phyloP scores from a whole-genome alignment of 2,329 filamentous ascomycete species.

The Coniochaeta ligniaria region DNA sequence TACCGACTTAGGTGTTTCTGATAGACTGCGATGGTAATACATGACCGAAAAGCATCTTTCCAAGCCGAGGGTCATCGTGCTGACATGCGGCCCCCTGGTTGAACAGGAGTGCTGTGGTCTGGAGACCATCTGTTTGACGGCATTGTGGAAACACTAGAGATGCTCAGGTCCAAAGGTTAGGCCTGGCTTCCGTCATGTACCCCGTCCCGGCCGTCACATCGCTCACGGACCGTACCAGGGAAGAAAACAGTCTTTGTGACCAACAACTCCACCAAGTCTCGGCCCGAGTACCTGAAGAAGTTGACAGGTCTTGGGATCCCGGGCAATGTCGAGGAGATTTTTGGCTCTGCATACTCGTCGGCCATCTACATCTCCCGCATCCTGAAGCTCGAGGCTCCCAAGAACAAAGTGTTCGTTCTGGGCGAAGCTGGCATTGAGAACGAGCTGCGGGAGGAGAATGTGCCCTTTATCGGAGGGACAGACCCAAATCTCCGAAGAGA shows the following conservation, averaged over 20 bases:
- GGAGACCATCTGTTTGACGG: conserved; percentile 84
- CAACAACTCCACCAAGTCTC: conserved; percentile 97
- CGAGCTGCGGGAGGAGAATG: conserved; percentile 72
- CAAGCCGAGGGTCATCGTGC: background rate
- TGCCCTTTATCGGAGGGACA: conserved; percentile 80
- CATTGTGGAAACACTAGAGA: conserved; percentile 75
- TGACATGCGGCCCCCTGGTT: background rate
- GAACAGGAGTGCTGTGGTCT: conserved; percentile 86
- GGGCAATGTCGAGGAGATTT: conserved; percentile 79
- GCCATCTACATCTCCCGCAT: conserved; percentile 95
- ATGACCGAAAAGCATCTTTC: background rate
- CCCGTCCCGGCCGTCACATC: background rate
- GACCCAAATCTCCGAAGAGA: conserved; percentile 72
- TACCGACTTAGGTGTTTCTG: conserved; percentile 63
- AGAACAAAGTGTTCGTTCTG: conserved; percentile 90
- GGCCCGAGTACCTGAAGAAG: conserved; percentile 88
- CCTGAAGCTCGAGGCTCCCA: conserved; percentile 66
- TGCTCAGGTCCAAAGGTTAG: conserved; percentile 74
- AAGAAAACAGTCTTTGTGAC: conserved; percentile 95
- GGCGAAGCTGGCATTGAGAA: conserved; percentile 88
- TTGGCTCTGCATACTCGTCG: conserved; percentile 90
- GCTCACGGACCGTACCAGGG: conserved; percentile 40
- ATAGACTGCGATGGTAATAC: conserved; percentile 91
- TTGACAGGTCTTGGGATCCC: conserved; percentile 76
- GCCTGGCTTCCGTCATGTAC: background rate